Evolutionary conservation across 2,329 filamentous ascomycete species (phyloP).

Genomic region (Fonsecaea erecta): DNA sequence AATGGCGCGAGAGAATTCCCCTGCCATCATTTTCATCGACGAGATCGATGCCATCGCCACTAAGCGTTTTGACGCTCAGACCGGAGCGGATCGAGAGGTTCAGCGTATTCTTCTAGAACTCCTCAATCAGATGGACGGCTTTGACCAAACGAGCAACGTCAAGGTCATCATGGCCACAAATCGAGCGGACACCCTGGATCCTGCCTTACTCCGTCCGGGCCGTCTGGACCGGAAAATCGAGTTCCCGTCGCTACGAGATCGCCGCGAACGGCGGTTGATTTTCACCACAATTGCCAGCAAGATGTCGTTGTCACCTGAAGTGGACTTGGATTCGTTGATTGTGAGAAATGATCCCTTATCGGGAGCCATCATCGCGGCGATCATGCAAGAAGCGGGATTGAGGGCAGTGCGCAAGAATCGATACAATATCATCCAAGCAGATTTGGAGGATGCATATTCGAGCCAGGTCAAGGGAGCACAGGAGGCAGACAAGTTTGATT

Average conservation of each 20-base stretch:
- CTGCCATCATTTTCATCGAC: slow-evolving; percentile 99
- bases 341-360: slow-evolving; percentile 95
- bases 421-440: slow-evolving; percentile 98
- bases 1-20: slow-evolving; percentile 98
- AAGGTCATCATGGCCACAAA: slow-evolving; percentile 99
- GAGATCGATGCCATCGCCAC: slow-evolving; percentile 99
- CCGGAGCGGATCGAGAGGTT: slow-evolving; percentile 95
- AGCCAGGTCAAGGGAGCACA: slow-evolving; percentile 88
- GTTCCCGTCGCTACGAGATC: slow-evolving; percentile 92
- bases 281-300: slow-evolving; percentile 96
- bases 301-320: slow-evolving; percentile 96
- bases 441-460: slow-evolving; percentile 96
- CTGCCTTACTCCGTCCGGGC: slow-evolving; percentile 89
- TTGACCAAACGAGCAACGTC: slow-evolving; percentile 98
- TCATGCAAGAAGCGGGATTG: slow-evolving; percentile 98
- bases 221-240: slow-evolving; percentile 98
- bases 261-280: slow-evolving; percentile 92
- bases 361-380: slow-evolving; percentile 93
- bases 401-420: slow-evolving; percentile 95
- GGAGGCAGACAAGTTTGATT: slow-evolving; percentile 77
- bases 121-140: slow-evolving; percentile 99
- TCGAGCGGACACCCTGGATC: slow-evolving; percentile 94
- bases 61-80: slow-evolving; percentile 98
- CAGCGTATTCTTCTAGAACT: slow-evolving; percentile 97
- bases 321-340: slow-evolving; percentile 94